Conservation (phyloP, 2,329 filamentous ascomycete species). For the Diaporthe vaccinii region DNA sequence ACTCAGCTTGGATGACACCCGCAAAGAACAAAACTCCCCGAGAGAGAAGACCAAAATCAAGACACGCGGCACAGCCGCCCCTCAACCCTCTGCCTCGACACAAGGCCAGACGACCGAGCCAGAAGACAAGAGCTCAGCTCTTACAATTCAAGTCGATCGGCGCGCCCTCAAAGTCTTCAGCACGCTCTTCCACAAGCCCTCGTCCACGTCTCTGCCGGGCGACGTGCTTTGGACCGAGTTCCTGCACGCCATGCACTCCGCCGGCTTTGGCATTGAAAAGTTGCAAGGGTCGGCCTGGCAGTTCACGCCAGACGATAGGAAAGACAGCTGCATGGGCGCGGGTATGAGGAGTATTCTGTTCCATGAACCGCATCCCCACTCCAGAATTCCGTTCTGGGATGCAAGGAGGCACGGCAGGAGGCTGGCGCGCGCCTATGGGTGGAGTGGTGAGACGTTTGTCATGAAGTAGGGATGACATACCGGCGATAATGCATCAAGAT, state of each 20-base stretch:
- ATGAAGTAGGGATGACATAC: neutral
- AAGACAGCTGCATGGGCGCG: neutral
- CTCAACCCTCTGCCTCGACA: neutral
- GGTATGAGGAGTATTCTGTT: neutral
- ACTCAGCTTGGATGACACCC: too few relatives aligned
- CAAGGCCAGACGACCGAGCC: rapidly evolving
- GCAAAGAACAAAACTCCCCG: neutral
- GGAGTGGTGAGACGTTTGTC: conserved; percentile 15
- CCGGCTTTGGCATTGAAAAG: conserved; percentile 28
- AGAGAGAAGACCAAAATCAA: neutral
- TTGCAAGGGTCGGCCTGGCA: conserved; percentile 21
- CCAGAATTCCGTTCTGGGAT: neutral
- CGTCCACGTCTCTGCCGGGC: neutral
- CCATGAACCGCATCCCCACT: conserved; percentile 12
- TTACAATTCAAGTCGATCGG: neutral
- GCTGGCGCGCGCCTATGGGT: neutral
- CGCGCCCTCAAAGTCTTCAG: neutral
- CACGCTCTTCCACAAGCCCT: neutral
- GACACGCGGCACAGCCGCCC: neutral
- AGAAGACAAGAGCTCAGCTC: neutral
- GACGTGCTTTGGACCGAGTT: conserved; percentile 3
- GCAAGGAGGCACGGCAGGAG: conserved; percentile 16
- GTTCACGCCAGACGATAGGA: neutral
- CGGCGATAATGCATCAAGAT: too few relatives aligned
- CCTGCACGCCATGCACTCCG: neutral